Base-by-base conservation (phyloP, 441 rosid species). In the Adansonia madagascariensis region DNA sequence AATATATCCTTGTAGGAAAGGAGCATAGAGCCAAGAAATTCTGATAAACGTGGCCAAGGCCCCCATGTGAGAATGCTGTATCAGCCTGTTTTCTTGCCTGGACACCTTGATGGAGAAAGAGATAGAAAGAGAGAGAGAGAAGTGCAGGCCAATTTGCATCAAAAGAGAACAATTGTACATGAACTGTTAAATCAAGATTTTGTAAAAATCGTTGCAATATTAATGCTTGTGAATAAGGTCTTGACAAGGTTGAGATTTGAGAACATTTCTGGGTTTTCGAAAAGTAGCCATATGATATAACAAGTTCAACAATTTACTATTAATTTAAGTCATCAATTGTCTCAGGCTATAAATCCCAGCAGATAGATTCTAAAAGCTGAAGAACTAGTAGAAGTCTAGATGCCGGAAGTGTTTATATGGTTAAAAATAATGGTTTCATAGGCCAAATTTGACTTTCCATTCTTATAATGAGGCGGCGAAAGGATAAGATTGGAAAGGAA, bases 21-120 rank as follows among this genome's bases (percentile, higher is more conserved):
- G 53, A 41, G 52, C n/a, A 49, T 62, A 31, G 41, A 31, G 74
- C 82, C 81, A 72, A 77, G 70, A 59, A 18, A 46, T 12, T 53
- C 15, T 4, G 12, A 46, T 79, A 68, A 68, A 74, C 73, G 56
- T 70, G 75, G 53, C 5, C 49, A 15, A 50, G 52, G 63, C 52
- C 14, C 55, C 79, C 82, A 70, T 59, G 78, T 68, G 82, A 77
- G 59, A 72, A 18, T 8, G 27, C 73, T 72, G 73, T 46, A 68
- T 31, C 53, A 17, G 61, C 56, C 73, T 50, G 68, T 69, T 61
- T 76, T 77, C 77, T 24, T 67, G 15, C 55, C 39, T 59, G 17
- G 60, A 41, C 61, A 69, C 11, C 39, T 50, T 12, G n/a, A 50
- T 50, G 4, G 55, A 50, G 55, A 50, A 8, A 47, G 52, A 31